These are phyloP conservation scores for Prunus mongolica DNA, from an alignment of 306 rosid genomes.

Conservation along the genomic window DNA sequence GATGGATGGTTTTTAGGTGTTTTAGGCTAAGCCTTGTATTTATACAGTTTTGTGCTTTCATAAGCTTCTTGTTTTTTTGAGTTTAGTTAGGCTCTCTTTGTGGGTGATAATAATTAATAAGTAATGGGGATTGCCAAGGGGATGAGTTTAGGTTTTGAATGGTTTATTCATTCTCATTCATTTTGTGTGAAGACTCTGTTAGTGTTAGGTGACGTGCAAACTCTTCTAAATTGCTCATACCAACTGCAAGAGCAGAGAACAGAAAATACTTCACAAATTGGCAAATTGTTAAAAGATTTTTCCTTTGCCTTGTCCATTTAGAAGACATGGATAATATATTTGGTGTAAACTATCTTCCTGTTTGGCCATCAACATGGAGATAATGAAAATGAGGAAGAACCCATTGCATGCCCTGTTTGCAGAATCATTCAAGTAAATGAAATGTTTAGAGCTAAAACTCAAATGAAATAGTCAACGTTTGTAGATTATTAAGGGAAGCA, in stretches of 20 bases:
- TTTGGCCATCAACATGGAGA: not conserved
- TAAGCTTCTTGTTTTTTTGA: slow-evolving; percentile 22
- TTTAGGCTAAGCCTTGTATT: slow-evolving; percentile 16
- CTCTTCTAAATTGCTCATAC: slow-evolving; percentile 20
- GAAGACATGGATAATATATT: not conserved
- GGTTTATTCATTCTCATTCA: slow-evolving; percentile 34
- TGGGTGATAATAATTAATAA: slow-evolving; percentile 15
- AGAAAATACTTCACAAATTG: no score
- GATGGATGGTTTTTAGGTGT: slow-evolving; percentile 23
- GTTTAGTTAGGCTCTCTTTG: slow-evolving; percentile 11
- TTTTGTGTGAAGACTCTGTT: slow-evolving; percentile 51
- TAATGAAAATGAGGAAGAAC: not conserved
- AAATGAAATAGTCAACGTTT: not conserved
- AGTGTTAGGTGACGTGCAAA: slow-evolving; percentile 51
- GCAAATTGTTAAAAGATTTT: not conserved
- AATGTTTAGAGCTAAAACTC: not conserved
- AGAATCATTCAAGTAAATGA: not conserved
- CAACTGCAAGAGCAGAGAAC: not conserved
- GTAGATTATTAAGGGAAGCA: not conserved
- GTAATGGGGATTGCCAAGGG: slow-evolving; percentile 33
- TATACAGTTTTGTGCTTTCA: slow-evolving; percentile 32
- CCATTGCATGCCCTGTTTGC: not conserved
- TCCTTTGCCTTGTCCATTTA: not conserved
- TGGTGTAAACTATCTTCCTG: not conserved
- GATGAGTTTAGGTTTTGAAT: slow-evolving; percentile 37